Evolutionary conservation across 75 land plant species (phyloP).

Genomic region (Pinus taeda): DNA sequence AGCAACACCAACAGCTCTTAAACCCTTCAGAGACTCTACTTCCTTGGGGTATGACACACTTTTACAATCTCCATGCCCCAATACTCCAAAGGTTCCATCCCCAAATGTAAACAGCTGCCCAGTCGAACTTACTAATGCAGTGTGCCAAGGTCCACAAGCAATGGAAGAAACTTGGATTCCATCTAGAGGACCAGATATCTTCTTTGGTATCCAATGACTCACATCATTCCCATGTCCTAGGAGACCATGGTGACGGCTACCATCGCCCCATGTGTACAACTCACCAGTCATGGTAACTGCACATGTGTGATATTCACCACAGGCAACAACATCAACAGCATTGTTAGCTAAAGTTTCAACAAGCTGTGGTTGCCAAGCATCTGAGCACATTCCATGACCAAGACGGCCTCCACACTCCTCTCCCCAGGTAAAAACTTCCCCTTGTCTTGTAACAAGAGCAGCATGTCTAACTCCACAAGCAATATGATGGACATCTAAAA

Average conservation of each 20-base stretch:
- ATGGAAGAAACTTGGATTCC: conserved; percentile 53
- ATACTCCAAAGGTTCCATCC: conserved; percentile 71
- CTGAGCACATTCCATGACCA: conserved; percentile 48
- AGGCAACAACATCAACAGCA: conserved; percentile 45
- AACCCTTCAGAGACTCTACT: conserved; percentile 56
- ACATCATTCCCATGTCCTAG: conserved; percentile 61
- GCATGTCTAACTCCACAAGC: conserved; percentile 65
- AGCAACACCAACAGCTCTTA: conserved; percentile 56
- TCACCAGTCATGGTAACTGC: conserved; percentile 58
- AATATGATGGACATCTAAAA: conserved; percentile 53
- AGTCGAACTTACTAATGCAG: conserved; percentile 51
- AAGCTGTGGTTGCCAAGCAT: conserved; percentile 47
- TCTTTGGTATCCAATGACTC: conserved; percentile 64
- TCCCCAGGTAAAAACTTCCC: conserved; percentile 67
- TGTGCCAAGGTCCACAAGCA: conserved; percentile 72
- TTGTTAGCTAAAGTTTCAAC: conserved; percentile 40
- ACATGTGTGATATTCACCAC: conserved; percentile 73
- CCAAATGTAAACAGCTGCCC: conserved; percentile 72
- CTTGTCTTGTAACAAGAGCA: conserved; percentile 56
- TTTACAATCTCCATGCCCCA: conserved; percentile 59
- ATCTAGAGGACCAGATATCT: conserved; percentile 50
- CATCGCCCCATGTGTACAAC: conserved; percentile 71
- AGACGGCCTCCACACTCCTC: conserved; percentile 67
- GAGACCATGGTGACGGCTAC: conserved; percentile 50
- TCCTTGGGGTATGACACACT: conserved; percentile 50